Evolutionary conservation across 116 monocot genomes (phyloP).

Genomic region (Posidonia oceanica): DNA sequence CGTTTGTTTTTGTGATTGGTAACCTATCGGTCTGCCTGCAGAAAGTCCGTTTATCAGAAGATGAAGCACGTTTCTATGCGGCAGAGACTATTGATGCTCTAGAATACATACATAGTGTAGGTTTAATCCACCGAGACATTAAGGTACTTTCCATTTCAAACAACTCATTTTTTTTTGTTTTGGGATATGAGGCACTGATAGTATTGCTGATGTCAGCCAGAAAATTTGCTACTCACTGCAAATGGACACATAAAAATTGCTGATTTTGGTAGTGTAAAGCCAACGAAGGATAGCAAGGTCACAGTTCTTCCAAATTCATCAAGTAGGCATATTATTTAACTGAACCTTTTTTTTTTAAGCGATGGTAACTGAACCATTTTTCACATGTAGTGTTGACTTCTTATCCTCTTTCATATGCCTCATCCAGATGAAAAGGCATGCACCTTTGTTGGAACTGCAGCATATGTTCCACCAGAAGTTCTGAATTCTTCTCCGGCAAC

Average conservation of each 20-base stretch:
- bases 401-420: not conserved
- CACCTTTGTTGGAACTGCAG: slow-evolving; percentile 90
- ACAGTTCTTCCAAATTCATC: slow-evolving; percentile 64
- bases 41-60: slow-evolving; percentile 80
- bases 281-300: slow-evolving; percentile 53
- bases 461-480: slow-evolving; percentile 96
- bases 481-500: slow-evolving; percentile 86
- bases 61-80: slow-evolving; percentile 96
- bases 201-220: slow-evolving; percentile 68
- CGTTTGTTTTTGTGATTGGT: slow-evolving; percentile 1
- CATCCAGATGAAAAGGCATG: slow-evolving; percentile 75
- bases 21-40: slow-evolving; percentile 23
- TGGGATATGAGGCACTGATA: slow-evolving; percentile 9
- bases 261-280: slow-evolving; percentile 94
- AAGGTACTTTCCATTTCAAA: slow-evolving; percentile 40
- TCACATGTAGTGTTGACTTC: not conserved
- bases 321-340: slow-evolving; percentile 25
- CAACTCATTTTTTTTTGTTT: not conserved
- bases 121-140: slow-evolving; percentile 94
- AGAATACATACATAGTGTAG: slow-evolving; percentile 80
- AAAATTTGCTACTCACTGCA: slow-evolving; percentile 83
- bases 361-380: not conserved
- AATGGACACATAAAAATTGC: slow-evolving; percentile 95
- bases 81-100: slow-evolving; percentile 92
- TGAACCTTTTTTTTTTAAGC: not conserved